phyloP scores from a whole-genome alignment of 2,329 filamentous ascomycete genomes.

The Aaosphaeria arxii region DNA sequence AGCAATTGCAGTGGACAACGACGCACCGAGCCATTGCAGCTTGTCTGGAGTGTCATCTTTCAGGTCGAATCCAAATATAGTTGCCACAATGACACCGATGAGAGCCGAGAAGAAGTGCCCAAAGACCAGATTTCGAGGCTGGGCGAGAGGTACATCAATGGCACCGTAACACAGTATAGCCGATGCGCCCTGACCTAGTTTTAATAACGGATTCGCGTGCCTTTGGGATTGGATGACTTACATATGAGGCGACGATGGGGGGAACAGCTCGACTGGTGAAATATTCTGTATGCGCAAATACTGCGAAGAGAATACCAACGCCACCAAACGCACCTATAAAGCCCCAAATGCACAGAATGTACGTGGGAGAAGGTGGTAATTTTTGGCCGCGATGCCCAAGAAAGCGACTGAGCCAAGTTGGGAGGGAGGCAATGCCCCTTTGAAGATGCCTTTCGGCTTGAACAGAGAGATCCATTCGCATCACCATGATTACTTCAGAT shows the following conservation, averaged over 20 bases:
- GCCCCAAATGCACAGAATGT: slow-evolving; percentile 39
- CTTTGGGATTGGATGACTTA: slow-evolving; percentile 12
- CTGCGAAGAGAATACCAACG: slow-evolving; percentile 39
- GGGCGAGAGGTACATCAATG: slow-evolving; percentile 44
- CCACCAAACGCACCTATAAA: slow-evolving; percentile 44
- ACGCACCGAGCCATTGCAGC: slow-evolving; percentile 44
- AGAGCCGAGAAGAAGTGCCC: slow-evolving; percentile 46
- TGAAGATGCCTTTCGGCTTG: slow-evolving; percentile 16
- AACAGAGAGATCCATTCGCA: neutral
- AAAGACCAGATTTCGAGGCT: slow-evolving; percentile 44
- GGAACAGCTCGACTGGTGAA: slow-evolving; percentile 39
- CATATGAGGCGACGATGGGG: slow-evolving; percentile 40
- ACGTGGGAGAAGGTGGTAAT: slow-evolving; percentile 20
- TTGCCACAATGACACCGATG: slow-evolving; percentile 42
- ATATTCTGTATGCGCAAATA: slow-evolving; percentile 40
- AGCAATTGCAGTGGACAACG: slow-evolving; percentile 41
- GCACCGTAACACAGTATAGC: slow-evolving; percentile 47
- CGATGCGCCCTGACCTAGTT: slow-evolving; percentile 38
- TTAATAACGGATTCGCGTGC: too few relatives aligned
- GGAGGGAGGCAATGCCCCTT: slow-evolving; percentile 47
- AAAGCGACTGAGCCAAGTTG: slow-evolving; percentile 64
- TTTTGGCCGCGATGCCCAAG: slow-evolving; percentile 46
- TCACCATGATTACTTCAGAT: too few relatives aligned
- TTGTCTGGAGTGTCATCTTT: slow-evolving; percentile 18
- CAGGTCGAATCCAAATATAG: slow-evolving; percentile 41